A percentile compares a stretch with the other conserved stretches of the same genome.
Evolutionary conservation across 306 rosid genomes (phyloP).

Genomic region (Rubus parviflorus): DNA sequence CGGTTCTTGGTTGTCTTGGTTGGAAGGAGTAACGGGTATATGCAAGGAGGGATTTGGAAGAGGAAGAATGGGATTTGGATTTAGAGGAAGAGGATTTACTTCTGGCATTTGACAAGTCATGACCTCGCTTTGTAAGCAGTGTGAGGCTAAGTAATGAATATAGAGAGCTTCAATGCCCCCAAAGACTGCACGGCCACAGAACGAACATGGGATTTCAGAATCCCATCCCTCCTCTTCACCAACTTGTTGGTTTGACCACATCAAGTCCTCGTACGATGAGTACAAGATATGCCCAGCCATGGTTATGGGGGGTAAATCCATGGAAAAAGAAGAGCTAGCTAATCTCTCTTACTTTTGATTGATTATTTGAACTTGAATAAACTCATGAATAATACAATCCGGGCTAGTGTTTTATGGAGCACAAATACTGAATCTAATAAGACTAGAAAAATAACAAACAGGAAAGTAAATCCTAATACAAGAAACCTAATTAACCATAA

Average conservation of each 20-base stretch:
- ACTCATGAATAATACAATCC: too few species aligned
- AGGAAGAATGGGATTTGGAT: neutral
- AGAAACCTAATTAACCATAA: neutral
- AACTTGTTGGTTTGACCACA: too few species aligned
- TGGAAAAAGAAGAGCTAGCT: too few species aligned
- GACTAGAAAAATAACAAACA: too few species aligned
- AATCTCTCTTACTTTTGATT: neutral
- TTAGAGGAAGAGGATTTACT: neutral
- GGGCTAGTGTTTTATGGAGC: neutral
- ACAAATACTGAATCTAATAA: too few species aligned
- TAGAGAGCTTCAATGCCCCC: neutral
- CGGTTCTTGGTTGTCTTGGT: too few species aligned
- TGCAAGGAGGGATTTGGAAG: neutral
- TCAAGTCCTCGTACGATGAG: too few species aligned
- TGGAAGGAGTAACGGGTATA: too few species aligned
- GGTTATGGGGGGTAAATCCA: neutral
- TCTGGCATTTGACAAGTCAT: neutral
- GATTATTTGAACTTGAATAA: neutral
- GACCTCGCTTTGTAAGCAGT: neutral
- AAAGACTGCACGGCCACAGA: neutral
- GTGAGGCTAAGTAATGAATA: neutral
- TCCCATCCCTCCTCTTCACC: too few species aligned
- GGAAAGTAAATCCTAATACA: neutral
- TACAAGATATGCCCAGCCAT: too few species aligned
- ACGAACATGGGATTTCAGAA: neutral